Evolutionary conservation across 2,329 filamentous ascomycete genomes (phyloP).

Genomic region (Didymella arachidicola): DNA sequence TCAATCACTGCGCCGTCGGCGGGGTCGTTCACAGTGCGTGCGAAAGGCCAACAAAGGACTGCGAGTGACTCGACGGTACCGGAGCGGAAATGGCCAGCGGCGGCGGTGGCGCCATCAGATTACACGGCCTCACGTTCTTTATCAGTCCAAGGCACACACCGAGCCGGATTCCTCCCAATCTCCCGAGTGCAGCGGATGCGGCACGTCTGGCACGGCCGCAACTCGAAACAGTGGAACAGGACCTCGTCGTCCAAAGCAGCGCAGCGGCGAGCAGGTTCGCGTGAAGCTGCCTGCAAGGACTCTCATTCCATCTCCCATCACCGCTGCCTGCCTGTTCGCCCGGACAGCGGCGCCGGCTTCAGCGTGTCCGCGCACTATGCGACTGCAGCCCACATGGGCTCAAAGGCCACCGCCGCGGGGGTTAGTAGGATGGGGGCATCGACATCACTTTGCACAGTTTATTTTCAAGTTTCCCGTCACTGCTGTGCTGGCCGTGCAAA

Average conservation of each 20-base stretch:
- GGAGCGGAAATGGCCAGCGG: slow-evolving; percentile 13
- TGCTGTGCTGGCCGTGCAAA: slow-evolving; percentile 5
- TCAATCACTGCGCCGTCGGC: slow-evolving; percentile 12
- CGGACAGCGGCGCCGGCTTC: slow-evolving; percentile 18
- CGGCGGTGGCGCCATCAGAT: slow-evolving; percentile 11
- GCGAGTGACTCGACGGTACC: slow-evolving; percentile 25
- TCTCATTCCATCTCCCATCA: slow-evolving; percentile 19
- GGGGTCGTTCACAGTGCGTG: slow-evolving; percentile 2
- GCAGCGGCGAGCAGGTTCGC: slow-evolving; percentile 2
- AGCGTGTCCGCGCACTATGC: slow-evolving; percentile 14
- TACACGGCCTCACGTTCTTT: slow-evolving; percentile 27
- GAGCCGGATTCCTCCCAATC: slow-evolving; percentile 20
- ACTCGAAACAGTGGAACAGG: slow-evolving; percentile 38
- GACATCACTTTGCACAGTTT: slow-evolving; percentile 10
- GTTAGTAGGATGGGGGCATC: slow-evolving; percentile 7
- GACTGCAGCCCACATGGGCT: slow-evolving; percentile 21
- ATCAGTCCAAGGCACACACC: slow-evolving; percentile 22
- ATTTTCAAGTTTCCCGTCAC: not conserved
- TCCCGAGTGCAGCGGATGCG: slow-evolving; percentile 31
- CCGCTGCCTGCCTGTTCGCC: slow-evolving; percentile 18
- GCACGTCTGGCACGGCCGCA: slow-evolving; percentile 33
- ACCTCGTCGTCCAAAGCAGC: slow-evolving; percentile 15
- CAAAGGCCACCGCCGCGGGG: slow-evolving; percentile 13
- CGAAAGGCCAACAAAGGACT: slow-evolving; percentile 23
- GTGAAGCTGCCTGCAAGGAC: slow-evolving; percentile 16